Base-by-base conservation (phyloP, 2,329 filamentous ascomycete species). In the Xylaria hypoxylon region DNA sequence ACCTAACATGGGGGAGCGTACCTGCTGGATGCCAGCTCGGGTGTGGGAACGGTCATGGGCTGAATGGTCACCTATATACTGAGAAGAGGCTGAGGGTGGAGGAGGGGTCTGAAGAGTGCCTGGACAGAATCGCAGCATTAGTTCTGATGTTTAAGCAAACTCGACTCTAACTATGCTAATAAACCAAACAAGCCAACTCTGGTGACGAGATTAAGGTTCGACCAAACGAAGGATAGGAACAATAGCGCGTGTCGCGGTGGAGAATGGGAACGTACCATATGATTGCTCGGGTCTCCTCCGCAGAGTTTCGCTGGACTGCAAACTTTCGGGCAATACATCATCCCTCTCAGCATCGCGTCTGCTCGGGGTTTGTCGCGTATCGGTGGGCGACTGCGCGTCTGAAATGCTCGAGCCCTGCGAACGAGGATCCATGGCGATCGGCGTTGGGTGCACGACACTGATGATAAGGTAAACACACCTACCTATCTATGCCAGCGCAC, bases 231-330 rank as follows among this genome's bases (percentile, higher is more conserved):
- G 17, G 31, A 51, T 11, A 58, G 22, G 2, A 22, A 55, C 55
- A 38, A 67, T 62, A 62, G 69, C 65, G 64, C 65, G 67, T 64
- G 40, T 48, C 48, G 51, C 50, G 59, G 22, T 40, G 45, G 40
- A 61, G 40, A 56, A 44, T 17, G 56, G 47, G 31, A 38, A 79
- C 83, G 65, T 79, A 90, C 88, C 88, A 79, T 89, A 89, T 24
- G 78, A 79, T 26, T 72, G 71, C 70, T 90, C 87, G 63, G 85
- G 82, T 70, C 85, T 83, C 71, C 86, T 83, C 70, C 88, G 84
- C 71, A 89, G 80, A 17, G 87, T 89, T 63, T 89, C 88, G 24
- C 84, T 84, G 22, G 87, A 87, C 74, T 88, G 86, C 72, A 83
- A 84, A 76, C 83, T 87, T 71, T 88, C 86, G 4, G 84, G 80